These are phyloP conservation scores for Pichia gijzeniarum DNA, from an alignment of 805 yeast species.

Conservation along the genomic window DNA sequence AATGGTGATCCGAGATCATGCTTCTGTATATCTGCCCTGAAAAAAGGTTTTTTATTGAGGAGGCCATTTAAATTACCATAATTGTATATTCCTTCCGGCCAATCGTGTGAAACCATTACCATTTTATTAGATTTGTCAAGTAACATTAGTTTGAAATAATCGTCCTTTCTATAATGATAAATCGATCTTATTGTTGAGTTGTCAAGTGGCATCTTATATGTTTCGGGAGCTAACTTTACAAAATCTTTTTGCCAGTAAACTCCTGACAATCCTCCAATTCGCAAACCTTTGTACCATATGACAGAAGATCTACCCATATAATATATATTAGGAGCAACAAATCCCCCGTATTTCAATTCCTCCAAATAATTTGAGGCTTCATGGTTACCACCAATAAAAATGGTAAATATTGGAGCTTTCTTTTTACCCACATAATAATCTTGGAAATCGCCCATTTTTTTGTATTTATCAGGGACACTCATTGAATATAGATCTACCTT, in stretches of 20 bases:
- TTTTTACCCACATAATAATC: slow-evolving; percentile 55
- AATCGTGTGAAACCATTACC: slow-evolving; percentile 77
- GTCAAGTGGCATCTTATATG: slow-evolving; percentile 41
- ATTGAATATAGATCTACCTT: slow-evolving; percentile 58
- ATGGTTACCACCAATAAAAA: slow-evolving; percentile 94
- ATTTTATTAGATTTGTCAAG: slow-evolving; percentile 34
- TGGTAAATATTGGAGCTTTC: slow-evolving; percentile 67
- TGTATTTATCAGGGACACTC: slow-evolving; percentile 75
- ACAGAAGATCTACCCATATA: slow-evolving; percentile 75
- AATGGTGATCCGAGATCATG: slow-evolving; percentile 70
- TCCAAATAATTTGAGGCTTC: slow-evolving; percentile 76
- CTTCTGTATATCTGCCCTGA: slow-evolving; percentile 52
- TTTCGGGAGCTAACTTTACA: slow-evolving; percentile 32
- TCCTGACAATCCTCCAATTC: slow-evolving; percentile 82
- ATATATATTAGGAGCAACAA: slow-evolving; percentile 85
- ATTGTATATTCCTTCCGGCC: slow-evolving; percentile 79
- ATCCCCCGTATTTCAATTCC: slow-evolving; percentile 80
- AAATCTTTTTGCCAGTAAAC: slow-evolving; percentile 57
- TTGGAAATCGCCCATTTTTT: slow-evolving; percentile 70
- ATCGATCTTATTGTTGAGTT: slow-evolving; percentile 44
- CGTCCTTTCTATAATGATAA: slow-evolving; percentile 68
- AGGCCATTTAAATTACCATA: slow-evolving; percentile 53
- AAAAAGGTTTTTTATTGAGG: slow-evolving; percentile 56
- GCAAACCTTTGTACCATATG: slow-evolving; percentile 66
- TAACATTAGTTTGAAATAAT: slow-evolving; percentile 49